Evolutionary conservation across 1,139 yeast species (phyloP).

Genomic region (Taiozyma sp.): DNA sequence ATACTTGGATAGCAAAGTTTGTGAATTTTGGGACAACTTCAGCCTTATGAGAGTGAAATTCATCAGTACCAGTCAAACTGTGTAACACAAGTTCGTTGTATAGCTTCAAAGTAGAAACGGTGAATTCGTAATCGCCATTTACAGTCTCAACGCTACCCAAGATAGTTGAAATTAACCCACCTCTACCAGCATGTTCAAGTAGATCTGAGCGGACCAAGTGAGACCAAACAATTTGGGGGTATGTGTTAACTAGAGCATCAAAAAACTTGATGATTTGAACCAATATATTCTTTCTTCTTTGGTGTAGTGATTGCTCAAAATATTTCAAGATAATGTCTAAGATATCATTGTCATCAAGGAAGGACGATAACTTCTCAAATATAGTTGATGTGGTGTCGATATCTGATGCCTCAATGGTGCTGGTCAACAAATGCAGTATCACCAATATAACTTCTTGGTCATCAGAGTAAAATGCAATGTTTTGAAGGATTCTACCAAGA

Average conservation of each 20-base stretch:
- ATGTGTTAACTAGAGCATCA: slow-evolving; percentile 40
- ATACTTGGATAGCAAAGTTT: slow-evolving; percentile 56
- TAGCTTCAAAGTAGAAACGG: slow-evolving; percentile 53
- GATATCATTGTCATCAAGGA: slow-evolving; percentile 63
- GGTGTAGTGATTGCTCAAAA: slow-evolving; percentile 64
- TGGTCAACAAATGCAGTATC: slow-evolving; percentile 47
- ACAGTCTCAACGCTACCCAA: slow-evolving; percentile 75
- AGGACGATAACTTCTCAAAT: slow-evolving; percentile 48
- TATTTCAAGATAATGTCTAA: slow-evolving; percentile 62
- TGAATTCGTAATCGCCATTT: slow-evolving; percentile 60
- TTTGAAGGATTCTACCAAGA: slow-evolving; percentile 73
- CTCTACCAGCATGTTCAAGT: slow-evolving; percentile 61
- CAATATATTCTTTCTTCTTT: slow-evolving; percentile 45
- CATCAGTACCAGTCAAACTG: slow-evolving; percentile 40
- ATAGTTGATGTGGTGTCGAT: slow-evolving; percentile 38
- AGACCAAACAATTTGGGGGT: slow-evolving; percentile 75
- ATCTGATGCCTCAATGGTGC: slow-evolving; percentile 41
- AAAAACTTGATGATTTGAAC: slow-evolving; percentile 49
- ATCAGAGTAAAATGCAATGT: slow-evolving; percentile 32
- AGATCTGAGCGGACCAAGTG: slow-evolving; percentile 65
- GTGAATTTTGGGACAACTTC: slow-evolving; percentile 54
- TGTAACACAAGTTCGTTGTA: slow-evolving; percentile 50
- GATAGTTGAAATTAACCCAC: slow-evolving; percentile 59
- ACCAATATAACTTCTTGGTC: slow-evolving; percentile 41
- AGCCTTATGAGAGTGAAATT: slow-evolving; percentile 42